Conservation (phyloP, 2,329 filamentous ascomycete species). For the Fusarium nelsonii region DNA sequence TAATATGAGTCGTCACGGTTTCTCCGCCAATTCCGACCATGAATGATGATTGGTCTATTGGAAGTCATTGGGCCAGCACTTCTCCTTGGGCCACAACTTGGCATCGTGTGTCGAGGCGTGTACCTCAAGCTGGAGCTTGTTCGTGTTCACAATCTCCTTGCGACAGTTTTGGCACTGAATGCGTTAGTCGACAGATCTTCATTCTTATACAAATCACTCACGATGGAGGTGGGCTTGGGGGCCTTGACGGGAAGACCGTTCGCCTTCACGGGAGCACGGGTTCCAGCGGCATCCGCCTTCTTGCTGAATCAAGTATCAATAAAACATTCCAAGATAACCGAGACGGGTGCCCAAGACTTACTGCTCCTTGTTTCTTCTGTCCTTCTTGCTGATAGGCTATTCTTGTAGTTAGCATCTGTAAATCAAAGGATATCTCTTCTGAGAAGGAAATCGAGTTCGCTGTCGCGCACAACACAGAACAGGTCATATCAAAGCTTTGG, state of each 20-base stretch:
- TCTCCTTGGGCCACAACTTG: constrained; percentile 67
- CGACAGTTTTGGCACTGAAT: constrained; percentile 63
- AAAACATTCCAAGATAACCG: not conserved
- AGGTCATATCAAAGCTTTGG: no score
- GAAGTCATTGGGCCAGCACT: constrained; percentile 68
- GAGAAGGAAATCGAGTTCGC: not conserved
- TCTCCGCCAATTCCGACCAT: no score
- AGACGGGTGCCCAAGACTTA: not conserved
- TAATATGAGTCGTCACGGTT: not conserved
- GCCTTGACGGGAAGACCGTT: constrained; percentile 68
- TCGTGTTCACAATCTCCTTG: constrained; percentile 65
- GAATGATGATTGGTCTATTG: constrained; percentile 1
- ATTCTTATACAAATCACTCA: not conserved
- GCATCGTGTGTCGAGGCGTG: constrained; percentile 65
- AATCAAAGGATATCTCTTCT: not conserved
- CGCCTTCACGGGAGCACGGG: constrained; percentile 64
- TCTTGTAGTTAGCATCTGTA: not conserved
- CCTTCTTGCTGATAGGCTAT: constrained; percentile 42
- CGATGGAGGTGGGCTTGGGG: constrained; percentile 57
- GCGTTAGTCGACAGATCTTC: not conserved
- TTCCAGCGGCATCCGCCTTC: constrained; percentile 66
- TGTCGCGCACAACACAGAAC: no score
- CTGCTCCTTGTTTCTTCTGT: constrained; percentile 21
- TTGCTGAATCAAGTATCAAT: constrained; percentile 48
- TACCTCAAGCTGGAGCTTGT: constrained; percentile 63